phyloP scores from a whole-genome alignment of 2,329 filamentous ascomycete species.

The Colletotrichum somersetense region DNA sequence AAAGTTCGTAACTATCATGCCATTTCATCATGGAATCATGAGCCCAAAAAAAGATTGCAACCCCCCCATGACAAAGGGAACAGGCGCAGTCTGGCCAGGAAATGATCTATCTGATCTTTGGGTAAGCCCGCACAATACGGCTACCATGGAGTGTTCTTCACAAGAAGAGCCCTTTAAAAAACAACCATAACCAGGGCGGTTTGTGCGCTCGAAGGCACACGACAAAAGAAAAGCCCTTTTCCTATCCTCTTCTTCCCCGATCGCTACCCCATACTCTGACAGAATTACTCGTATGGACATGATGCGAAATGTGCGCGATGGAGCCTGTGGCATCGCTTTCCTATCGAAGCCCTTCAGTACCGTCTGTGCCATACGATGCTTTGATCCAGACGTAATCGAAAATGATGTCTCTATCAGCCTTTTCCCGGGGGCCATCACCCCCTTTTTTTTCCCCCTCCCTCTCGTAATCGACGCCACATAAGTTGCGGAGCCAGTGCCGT shows the following conservation, averaged over 20 bases:
- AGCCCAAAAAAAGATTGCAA: slow-evolving; percentile 41
- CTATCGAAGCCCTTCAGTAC: slow-evolving; percentile 16
- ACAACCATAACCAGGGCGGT: slow-evolving; percentile 17
- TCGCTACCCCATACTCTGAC: slow-evolving; percentile 39
- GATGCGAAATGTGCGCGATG: slow-evolving; percentile 22
- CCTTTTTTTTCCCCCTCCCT: slow-evolving; percentile 1
- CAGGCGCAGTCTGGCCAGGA: slow-evolving; percentile 42
- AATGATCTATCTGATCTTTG: slow-evolving; percentile 42
- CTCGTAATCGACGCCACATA: slow-evolving; percentile 19
- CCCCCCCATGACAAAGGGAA: slow-evolving; percentile 37
- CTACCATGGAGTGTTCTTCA: slow-evolving; percentile 37
- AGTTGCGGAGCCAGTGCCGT: slow-evolving; percentile 20
- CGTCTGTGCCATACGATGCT: slow-evolving; percentile 23
- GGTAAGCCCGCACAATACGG: slow-evolving; percentile 32
- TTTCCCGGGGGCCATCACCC: background rate
- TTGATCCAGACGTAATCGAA: slow-evolving; percentile 2
- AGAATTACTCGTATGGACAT: slow-evolving; percentile 41
- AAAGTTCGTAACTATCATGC: slow-evolving; percentile 44
- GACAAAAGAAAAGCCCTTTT: slow-evolving; percentile 27
- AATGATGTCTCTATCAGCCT: slow-evolving; percentile 14
- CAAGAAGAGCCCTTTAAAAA: slow-evolving; percentile 18
- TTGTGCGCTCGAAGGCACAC: slow-evolving; percentile 7
- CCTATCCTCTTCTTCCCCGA: slow-evolving; percentile 27
- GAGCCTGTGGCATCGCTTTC: slow-evolving; percentile 5
- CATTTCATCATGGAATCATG: slow-evolving; percentile 45